These are phyloP conservation scores for Triticum timopheevii DNA, from an alignment of 176 grass and related monocot species.

Conservation along the genomic window DNA sequence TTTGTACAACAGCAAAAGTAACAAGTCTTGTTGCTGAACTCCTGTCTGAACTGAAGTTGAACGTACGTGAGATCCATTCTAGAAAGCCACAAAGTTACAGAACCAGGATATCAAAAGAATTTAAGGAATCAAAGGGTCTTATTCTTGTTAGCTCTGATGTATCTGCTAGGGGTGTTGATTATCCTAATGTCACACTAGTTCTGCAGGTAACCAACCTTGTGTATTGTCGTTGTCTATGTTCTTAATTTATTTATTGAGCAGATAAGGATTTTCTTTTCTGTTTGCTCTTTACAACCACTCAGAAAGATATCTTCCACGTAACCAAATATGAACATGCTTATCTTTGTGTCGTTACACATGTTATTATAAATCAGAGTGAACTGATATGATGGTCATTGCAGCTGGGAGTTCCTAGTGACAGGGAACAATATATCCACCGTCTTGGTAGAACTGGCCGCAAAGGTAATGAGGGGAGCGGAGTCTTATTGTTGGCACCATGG, in stretches of 20 bases:
- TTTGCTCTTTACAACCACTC: neutral
- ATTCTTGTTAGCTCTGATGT: constrained; percentile 99
- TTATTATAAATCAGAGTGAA: constrained; percentile 3
- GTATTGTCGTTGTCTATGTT: neutral
- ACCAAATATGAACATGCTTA: neutral
- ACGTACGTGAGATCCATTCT: constrained; percentile 92
- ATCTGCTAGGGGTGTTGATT: constrained; percentile 93
- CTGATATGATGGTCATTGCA: constrained; percentile 32
- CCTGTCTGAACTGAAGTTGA: constrained; percentile 81
- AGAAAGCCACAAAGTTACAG: constrained; percentile 93
- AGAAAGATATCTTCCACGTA: neutral
- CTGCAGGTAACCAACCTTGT: constrained; percentile 68
- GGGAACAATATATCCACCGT: constrained; percentile 98
- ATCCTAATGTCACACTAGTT: constrained; percentile 97
- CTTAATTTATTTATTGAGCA: constrained; percentile 14
- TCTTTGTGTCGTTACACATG: constrained; percentile 2
- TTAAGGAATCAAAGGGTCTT: constrained; percentile 91
- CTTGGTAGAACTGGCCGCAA: constrained; percentile 96
- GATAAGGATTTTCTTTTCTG: neutral
- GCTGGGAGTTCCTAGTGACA: constrained; percentile 85
- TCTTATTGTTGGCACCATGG: constrained; percentile 86
- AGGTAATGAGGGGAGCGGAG: constrained; percentile 81
- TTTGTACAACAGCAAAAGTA: constrained; percentile 96
- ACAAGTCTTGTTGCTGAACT: constrained; percentile 85
- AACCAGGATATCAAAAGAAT: constrained; percentile 98